A percentile compares a stretch with the other conserved stretches of the same genome.
Conservation (phyloP, 768 basidiomycete species). For the Hericium erinaceus region DNA sequence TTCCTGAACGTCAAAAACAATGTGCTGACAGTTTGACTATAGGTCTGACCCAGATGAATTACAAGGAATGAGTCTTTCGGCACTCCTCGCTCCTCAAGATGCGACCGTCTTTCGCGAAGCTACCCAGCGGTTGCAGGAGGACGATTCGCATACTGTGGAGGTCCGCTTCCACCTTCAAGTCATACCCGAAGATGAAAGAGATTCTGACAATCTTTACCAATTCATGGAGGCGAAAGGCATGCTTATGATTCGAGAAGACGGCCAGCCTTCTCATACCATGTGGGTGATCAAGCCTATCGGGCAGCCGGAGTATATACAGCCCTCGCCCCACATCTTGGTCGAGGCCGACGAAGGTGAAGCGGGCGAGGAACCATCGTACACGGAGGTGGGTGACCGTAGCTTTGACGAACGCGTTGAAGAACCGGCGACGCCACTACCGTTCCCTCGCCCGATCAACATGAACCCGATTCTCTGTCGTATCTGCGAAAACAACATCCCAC, state of each 20-base stretch:
- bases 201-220: constrained; percentile 50
- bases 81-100: constrained; percentile 70
- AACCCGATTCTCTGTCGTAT: constrained; percentile 91
- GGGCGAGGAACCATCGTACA: constrained; percentile 25
- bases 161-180: constrained; percentile 83
- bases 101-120: constrained; percentile 81
- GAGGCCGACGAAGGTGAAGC: constrained; percentile 33
- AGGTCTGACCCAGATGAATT: constrained; percentile 81
- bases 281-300: constrained; percentile 89
- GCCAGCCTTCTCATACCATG: constrained; percentile 90
- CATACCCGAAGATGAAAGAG: constrained; percentile 46
- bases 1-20: no score
- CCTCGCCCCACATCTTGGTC: constrained; percentile 38
- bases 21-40: background rate
- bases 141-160: constrained; percentile 92
- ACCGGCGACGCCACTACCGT: constrained; percentile 64
- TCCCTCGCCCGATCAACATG: constrained; percentile 66
- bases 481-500: constrained; percentile 92
- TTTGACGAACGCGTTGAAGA: constrained; percentile 5
- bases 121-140: constrained; percentile 73
- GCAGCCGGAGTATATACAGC: constrained; percentile 58
- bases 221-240: constrained; percentile 97
- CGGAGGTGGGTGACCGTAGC: constrained; percentile 3
- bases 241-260: constrained; percentile 89
- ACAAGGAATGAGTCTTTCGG: constrained; percentile 72